Base-by-base conservation (phyloP, 495 filamentous ascomycete genomes). In the Delitschia confertaspora region DNA sequence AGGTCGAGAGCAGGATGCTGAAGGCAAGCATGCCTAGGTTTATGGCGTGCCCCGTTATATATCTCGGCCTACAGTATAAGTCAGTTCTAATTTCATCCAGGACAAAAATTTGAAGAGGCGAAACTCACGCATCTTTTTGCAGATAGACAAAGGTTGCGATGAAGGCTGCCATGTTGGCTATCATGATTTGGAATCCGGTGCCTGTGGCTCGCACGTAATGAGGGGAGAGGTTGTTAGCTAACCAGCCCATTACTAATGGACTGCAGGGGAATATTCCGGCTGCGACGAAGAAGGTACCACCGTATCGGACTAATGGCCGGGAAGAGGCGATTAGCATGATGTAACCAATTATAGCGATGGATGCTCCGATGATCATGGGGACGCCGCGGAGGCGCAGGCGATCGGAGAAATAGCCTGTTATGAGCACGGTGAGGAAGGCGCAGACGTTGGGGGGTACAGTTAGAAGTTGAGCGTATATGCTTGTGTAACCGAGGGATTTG, bases 231-330 rank as follows among this genome's bases (percentile, higher is more conserved):
- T 96, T 96, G 64, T 96, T 96, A 31, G 76, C 75, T n/a, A 79
- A 61, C 89, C 91, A 96, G 21, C 78, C 76, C 49, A 96, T 85
- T 0, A 86, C 88, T 54, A 93, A 88, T 10, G 88, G 63, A 48
- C 93, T 86, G 59, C 75, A 81, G 0, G 89, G 88, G 57, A 95
- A 96, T 54, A 95, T 94, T 0, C 89, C 89, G 35, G 88, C 65
- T 0, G 89, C 88, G 6, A 79, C 85, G 1, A 96, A 67, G 66
- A 93, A 96, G 0, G 77, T 82, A 9, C 82, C 88, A 0, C 80
- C 82, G 58, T 95, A 96, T 39, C 82, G 78, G 3, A 82, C 72
- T 1, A 70, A 71, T 0, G 83, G 63, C 5, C 70, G 54, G 18
- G 75, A 60, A 1, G 69, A 71, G 14, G 64, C 75, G 8, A 93